Conservation (phyloP, 192 early-diverging fungal species). For the Diversispora eburnea region DNA sequence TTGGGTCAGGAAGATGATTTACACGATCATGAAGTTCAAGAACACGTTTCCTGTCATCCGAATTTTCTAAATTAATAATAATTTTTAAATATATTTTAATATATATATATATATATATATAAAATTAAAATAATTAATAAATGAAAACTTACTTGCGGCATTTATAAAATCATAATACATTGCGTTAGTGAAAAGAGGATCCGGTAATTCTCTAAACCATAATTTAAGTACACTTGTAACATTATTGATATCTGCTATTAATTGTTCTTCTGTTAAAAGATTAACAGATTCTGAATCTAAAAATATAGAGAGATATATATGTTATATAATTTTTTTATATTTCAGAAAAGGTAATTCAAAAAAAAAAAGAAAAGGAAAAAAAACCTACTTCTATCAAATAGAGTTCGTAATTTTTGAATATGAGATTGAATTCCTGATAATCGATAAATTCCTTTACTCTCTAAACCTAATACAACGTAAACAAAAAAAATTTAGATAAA, state of each 20-base stretch:
- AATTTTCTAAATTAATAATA: conserved; percentile 43
- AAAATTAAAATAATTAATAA: neutral
- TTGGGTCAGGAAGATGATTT: conserved; percentile 72
- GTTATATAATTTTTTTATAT: neutral
- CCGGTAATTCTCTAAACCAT: conserved; percentile 93
- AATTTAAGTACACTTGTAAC: conserved; percentile 85
- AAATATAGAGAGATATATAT: neutral
- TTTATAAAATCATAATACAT: conserved; percentile 67
- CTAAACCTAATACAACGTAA: conserved; percentile 51
- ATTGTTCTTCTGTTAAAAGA: conserved; percentile 55
- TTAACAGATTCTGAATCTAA: conserved; percentile 63
- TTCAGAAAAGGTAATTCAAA: too few species aligned
- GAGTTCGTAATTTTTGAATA: conserved; percentile 66
- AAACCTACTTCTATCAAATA: conserved; percentile 68
- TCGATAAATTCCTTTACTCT: conserved; percentile 86
- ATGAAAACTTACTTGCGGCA: conserved; percentile 67
- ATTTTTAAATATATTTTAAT: neutral
- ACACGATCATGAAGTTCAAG: conserved; percentile 70
- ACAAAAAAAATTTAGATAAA: neutral
- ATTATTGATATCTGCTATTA: conserved; percentile 71
- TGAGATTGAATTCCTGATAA: conserved; percentile 75
- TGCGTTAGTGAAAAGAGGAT: conserved; percentile 71
- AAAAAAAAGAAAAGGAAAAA: neutral
- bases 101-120: conserved; percentile 7
- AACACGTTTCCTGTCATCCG: conserved; percentile 60